Evolutionary conservation across 441 rosid species (phyloP).

Genomic region (Euphorbia celastroides): DNA sequence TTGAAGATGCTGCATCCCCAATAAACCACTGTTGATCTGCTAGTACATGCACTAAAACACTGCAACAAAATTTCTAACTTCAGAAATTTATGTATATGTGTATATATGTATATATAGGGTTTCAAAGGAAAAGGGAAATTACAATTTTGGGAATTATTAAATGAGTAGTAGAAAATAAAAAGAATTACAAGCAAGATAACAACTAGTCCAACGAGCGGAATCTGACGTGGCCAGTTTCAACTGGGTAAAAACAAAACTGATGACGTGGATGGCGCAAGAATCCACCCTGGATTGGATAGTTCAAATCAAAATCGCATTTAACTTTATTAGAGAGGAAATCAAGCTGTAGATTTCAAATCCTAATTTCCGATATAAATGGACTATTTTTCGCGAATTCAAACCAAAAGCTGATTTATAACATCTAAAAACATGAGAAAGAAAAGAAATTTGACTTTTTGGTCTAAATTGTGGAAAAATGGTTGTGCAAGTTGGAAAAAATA

Average conservation of each 20-base stretch:
- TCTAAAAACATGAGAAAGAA: too few relatives aligned
- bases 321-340: neutral
- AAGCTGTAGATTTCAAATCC: too few relatives aligned
- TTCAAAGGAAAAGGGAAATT: too few relatives aligned
- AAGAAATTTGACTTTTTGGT: too few relatives aligned
- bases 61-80: too few relatives aligned
- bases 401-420: too few relatives aligned
- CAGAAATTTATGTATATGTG: neutral
- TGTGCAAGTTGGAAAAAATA: too few relatives aligned
- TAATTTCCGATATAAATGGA: too few relatives aligned
- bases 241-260: constrained; percentile 13
- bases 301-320: neutral
- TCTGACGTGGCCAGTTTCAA: constrained; percentile 15
- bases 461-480: too few relatives aligned
- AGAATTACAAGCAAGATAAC: neutral
- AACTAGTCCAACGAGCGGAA: constrained; percentile 18
- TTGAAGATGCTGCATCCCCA: constrained; percentile 74
- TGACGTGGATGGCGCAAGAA: constrained; percentile 10
- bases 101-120: neutral
- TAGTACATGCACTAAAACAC: neutral
- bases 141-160: neutral
- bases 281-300: neutral
- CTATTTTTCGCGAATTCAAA: too few relatives aligned
- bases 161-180: neutral
- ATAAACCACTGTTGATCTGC: constrained; percentile 30